These are phyloP conservation scores for Mucor velutinosus DNA, from an alignment of 371 early-diverging fungal genomes.

Conservation along the genomic window DNA sequence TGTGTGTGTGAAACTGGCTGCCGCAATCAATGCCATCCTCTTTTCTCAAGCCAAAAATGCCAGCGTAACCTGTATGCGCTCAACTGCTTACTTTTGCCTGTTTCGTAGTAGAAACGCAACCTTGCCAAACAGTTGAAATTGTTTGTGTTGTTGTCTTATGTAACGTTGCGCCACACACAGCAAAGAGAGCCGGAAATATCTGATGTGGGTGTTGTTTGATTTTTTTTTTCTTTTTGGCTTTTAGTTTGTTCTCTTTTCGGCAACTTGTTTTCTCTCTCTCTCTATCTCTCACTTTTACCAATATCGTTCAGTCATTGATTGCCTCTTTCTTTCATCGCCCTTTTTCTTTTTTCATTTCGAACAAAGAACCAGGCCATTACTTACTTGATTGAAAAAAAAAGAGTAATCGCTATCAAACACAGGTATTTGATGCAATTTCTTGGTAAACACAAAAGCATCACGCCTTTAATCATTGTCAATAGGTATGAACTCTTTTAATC, in stretches of 20 bases:
- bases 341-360: no score
- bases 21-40: neutral
- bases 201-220: neutral
- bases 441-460: neutral
- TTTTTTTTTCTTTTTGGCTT: neutral
- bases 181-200: neutral
- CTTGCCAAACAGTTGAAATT: neutral
- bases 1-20: neutral
- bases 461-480: neutral
- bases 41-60: neutral
- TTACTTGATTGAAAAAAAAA: neutral
- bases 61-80: neutral
- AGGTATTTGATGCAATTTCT: neutral
- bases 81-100: neutral
- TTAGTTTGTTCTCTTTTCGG: slow-evolving; percentile 15
- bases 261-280: slow-evolving; percentile 14
- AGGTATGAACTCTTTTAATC: neutral
- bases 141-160: neutral
- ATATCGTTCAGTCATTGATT: neutral
- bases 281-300: no score
- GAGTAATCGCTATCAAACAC: neutral
- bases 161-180: neutral
- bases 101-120: neutral
- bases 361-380: neutral
- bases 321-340: neutral